Evolutionary conservation across 495 filamentous ascomycete genomes (phyloP).

Genomic region (Daldinia caldariorum): DNA sequence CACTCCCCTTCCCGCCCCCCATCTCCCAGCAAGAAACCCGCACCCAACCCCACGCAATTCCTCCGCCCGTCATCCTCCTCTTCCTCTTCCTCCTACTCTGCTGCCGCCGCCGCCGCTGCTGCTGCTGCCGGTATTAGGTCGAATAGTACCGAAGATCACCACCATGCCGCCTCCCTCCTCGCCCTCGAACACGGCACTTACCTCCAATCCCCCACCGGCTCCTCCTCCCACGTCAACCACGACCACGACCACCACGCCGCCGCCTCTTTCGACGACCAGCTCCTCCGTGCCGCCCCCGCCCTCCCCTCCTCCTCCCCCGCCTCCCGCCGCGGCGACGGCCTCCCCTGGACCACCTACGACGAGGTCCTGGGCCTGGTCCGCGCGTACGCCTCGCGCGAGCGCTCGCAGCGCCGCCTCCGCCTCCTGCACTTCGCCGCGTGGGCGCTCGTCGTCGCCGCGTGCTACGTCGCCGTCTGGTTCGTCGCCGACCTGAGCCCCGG

Average conservation of each 20-base stretch:
- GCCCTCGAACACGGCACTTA: slow-evolving; percentile 52
- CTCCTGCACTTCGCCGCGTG: slow-evolving; percentile 76
- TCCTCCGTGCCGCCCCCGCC: slow-evolving; percentile 29
- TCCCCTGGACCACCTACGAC: slow-evolving; percentile 67
- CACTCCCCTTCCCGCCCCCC: slow-evolving; percentile 14
- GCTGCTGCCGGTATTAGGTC: not conserved
- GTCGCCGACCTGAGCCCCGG: slow-evolving; percentile 71
- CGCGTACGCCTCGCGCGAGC: slow-evolving; percentile 73
- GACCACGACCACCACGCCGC: slow-evolving; percentile 33
- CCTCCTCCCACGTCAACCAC: slow-evolving; percentile 33
- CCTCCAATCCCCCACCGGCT: slow-evolving; percentile 50
- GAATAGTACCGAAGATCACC: slow-evolving; percentile 7
- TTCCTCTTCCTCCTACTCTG: not conserved
- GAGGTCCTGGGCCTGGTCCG: slow-evolving; percentile 74
- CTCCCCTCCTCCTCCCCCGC: slow-evolving; percentile 18
- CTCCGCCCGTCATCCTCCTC: slow-evolving; percentile 15
- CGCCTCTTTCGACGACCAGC: slow-evolving; percentile 44
- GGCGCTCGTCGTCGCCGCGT: slow-evolving; percentile 71
- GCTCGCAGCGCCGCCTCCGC: slow-evolving; percentile 73
- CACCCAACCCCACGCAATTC: not conserved
- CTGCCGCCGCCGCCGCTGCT: too few relatives aligned
- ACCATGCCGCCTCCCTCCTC: slow-evolving; percentile 47
- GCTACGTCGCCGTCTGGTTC: slow-evolving; percentile 87
- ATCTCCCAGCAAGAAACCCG: not conserved
- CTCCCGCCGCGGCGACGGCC: slow-evolving; percentile 37